A percentile compares a stretch with the other conserved stretches of the same genome.
Evolutionary conservation across 805 yeast species (phyloP).

Genomic region (Metschnikowia amazonensis): DNA sequence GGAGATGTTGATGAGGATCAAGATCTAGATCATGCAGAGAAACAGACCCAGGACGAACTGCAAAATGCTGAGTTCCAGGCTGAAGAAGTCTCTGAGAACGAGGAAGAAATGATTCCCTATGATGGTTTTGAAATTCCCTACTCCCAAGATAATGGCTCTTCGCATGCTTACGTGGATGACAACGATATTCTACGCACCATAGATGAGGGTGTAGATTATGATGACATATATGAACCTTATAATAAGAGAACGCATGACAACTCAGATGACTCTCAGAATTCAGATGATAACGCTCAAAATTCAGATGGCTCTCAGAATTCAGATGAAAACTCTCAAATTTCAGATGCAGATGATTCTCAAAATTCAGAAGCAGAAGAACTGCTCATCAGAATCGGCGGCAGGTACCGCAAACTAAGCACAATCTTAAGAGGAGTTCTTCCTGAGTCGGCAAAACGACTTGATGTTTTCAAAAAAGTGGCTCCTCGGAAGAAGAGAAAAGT

Average conservation of each 20-base stretch:
- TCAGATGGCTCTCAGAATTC: not conserved
- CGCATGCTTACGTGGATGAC: not conserved
- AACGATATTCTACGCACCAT: constrained; percentile 1
- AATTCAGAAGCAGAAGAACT: constrained; percentile 14
- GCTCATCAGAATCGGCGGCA: constrained; percentile 19
- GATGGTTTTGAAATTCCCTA: constrained; percentile 10
- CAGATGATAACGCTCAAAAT: not conserved
- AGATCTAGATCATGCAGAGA: not conserved
- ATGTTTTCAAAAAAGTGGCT: constrained; percentile 16
- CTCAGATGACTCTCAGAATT: not conserved
- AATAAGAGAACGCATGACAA: not conserved
- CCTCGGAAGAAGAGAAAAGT: constrained; percentile 6
- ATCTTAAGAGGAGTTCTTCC: constrained; percentile 37
- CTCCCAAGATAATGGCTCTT: not conserved
- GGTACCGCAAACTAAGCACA: constrained; percentile 24
- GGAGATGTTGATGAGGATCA: constrained; percentile 12
- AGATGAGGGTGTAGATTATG: not conserved
- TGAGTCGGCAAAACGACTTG: constrained; percentile 36
- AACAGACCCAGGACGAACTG: constrained; percentile 9
- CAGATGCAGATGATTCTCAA: not conserved
- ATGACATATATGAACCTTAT: not conserved
- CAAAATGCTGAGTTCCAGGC: constrained; percentile 6
- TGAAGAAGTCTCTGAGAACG: not conserved
- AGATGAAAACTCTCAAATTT: no score
- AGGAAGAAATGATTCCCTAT: constrained; percentile 12